Percentiles rank a stretch among this genome's conserved stretches.
Evolutionary conservation across 495 filamentous ascomycete species (phyloP).

Genomic region (Schizothecium vesticola): DNA sequence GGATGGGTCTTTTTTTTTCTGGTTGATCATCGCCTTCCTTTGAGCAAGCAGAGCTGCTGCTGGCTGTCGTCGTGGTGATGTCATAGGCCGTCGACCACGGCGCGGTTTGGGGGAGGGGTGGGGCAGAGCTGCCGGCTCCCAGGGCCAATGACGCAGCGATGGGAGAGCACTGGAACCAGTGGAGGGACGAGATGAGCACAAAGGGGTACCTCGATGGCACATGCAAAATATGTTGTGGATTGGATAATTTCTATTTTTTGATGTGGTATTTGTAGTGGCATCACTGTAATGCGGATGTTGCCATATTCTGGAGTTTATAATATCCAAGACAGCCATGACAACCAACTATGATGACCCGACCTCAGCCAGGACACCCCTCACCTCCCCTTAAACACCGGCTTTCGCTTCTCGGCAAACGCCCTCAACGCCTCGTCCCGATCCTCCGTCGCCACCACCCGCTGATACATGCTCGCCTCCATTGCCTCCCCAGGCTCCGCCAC

Average conservation of each 20-base stretch:
- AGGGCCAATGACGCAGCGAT: slow-evolving; percentile 12
- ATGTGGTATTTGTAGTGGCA: background rate
- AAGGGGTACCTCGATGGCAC: background rate
- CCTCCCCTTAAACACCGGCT: slow-evolving; percentile 71
- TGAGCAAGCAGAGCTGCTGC: background rate
- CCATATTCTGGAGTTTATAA: too few species aligned
- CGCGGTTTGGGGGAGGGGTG: slow-evolving; percentile 3
- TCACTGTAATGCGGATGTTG: background rate
- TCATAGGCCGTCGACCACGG: slow-evolving; percentile 14
- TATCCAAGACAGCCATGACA: too few species aligned
- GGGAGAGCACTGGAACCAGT: slow-evolving; percentile 1
- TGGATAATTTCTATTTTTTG: background rate
- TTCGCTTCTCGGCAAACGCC: slow-evolving; percentile 89
- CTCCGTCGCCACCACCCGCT: slow-evolving; percentile 69
- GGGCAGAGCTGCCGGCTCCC: background rate
- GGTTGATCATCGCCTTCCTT: background rate
- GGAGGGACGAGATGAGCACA: background rate
- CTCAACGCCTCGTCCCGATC: slow-evolving; percentile 80
- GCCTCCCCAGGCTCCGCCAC: slow-evolving; percentile 60
- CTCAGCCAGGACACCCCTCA: slow-evolving; percentile 25
- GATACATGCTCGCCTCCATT: slow-evolving; percentile 73
- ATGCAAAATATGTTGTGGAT: background rate
- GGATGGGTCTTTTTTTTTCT: background rate
- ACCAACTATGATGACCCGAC: too few species aligned
- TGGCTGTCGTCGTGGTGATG: slow-evolving; percentile 22